A percentile compares a stretch with the other conserved stretches of the same genome.
Evolutionary conservation across 176 grass and related monocot species (phyloP).

Genomic region (Oryza nivara): DNA sequence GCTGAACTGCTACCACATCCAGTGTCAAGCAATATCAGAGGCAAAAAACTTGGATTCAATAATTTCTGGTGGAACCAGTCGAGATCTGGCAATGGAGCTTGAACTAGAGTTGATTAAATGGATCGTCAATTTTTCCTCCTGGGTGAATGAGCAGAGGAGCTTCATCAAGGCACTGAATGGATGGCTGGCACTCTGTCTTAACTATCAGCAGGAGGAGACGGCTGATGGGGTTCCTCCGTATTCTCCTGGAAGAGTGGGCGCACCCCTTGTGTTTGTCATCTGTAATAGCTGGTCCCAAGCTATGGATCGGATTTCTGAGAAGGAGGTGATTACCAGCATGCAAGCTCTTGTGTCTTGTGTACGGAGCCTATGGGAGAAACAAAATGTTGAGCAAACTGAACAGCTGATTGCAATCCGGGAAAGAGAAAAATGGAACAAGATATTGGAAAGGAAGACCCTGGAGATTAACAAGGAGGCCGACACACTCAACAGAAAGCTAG

Average conservation of each 20-base stretch:
- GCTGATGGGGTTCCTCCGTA: conserved; percentile 59
- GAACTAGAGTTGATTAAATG: conserved; percentile 92
- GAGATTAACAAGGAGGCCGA: conserved; percentile 83
- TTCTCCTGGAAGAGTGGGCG: conserved; percentile 77
- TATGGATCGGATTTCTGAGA: conserved; percentile 75
- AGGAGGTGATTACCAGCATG: conserved; percentile 61
- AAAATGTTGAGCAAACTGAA: conserved; percentile 56
- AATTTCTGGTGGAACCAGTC: conserved; percentile 40
- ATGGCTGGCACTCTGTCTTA: conserved; percentile 85
- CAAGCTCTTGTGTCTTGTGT: conserved; percentile 61
- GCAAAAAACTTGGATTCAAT: conserved; percentile 67
- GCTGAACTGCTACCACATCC: conserved; percentile 75
- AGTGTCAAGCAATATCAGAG: conserved; percentile 60
- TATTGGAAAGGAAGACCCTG: conserved; percentile 62
- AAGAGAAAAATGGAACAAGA: conserved; percentile 69
- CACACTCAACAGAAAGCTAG: conserved; percentile 77
- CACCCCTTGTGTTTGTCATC: conserved; percentile 79
- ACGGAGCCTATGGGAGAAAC: conserved; percentile 57
- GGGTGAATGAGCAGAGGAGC: conserved; percentile 83
- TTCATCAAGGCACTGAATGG: conserved; percentile 82
- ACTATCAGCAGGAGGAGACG: conserved; percentile 58
- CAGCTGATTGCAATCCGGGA: conserved; percentile 49
- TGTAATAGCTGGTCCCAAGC: conserved; percentile 82
- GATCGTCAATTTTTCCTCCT: conserved; percentile 71
- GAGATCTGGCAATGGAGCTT: conserved; percentile 60